Evolutionary conservation across 208 protist genomes (phyloP).

Genomic region (Acanthamoeba royreba): DNA sequence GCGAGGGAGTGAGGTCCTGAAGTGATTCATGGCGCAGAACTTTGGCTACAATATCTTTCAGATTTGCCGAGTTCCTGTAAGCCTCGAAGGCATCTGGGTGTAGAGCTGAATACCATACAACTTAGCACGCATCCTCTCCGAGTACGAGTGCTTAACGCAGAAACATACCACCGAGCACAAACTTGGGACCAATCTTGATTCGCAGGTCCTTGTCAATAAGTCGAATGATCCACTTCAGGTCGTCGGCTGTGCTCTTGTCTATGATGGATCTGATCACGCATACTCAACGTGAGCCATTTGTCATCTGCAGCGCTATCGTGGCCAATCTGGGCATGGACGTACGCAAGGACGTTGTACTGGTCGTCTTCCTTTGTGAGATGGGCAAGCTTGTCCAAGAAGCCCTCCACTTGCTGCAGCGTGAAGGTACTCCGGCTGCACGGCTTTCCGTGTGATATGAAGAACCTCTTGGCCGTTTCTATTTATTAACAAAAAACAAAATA

Average conservation of each 20-base stretch:
- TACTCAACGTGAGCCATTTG: too few species aligned
- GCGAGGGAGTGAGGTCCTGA: background rate
- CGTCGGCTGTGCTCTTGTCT: background rate
- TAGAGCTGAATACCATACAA: too few species aligned
- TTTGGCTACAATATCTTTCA: background rate
- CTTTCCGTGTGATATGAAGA: constrained; percentile 51
- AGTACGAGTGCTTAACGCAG: too few species aligned
- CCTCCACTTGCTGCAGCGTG: constrained; percentile 63
- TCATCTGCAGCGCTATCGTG: too few species aligned
- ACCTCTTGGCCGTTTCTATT: constrained; percentile 46
- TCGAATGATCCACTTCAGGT: constrained; percentile 48
- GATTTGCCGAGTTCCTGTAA: background rate
- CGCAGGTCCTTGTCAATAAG: constrained; percentile 66
- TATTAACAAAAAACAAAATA: background rate
- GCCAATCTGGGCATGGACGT: too few species aligned
- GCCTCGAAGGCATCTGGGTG: constrained; percentile 61
- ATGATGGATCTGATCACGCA: background rate
- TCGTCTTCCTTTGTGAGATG: constrained; percentile 59
- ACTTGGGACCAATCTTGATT: constrained; percentile 57
- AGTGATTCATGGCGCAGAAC: background rate
- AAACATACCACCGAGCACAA: background rate
- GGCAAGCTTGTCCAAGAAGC: constrained; percentile 62
- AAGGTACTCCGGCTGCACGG: constrained; percentile 49
- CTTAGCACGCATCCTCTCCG: too few species aligned
- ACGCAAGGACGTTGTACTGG: constrained; percentile 36